phyloP scores from a whole-genome alignment of 208 protist genomes.

The Crithidia sp. region DNA sequence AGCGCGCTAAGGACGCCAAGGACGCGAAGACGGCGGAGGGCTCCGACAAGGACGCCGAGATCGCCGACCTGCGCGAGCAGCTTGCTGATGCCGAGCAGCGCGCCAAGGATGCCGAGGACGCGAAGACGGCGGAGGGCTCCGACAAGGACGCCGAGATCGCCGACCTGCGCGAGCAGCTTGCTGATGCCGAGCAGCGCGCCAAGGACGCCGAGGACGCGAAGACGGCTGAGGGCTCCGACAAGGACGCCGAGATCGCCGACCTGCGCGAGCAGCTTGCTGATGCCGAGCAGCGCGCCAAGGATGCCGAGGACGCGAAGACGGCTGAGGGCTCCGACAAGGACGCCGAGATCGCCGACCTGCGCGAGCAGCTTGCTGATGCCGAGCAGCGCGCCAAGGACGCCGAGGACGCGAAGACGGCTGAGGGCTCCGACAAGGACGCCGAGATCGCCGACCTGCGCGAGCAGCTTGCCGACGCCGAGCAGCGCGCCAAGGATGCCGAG shows the following conservation, averaged over 20 bases:
- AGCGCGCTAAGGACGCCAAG: background rate
- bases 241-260: slow-evolving; percentile 11
- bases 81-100: slow-evolving; percentile 8
- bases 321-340: background rate
- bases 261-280: slow-evolving; percentile 27
- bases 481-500: too few species aligned
- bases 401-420: background rate
- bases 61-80: slow-evolving; percentile 11
- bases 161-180: slow-evolving; percentile 11
- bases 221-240: background rate
- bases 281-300: slow-evolving; percentile 11
- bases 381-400: too few species aligned
- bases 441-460: slow-evolving; percentile 19
- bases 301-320: slow-evolving; percentile 10
- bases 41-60: slow-evolving; percentile 7
- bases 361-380: background rate
- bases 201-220: slow-evolving; percentile 19
- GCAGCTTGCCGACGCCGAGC: slow-evolving; percentile 24
- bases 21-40: background rate
- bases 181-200: background rate
- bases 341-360: slow-evolving; percentile 21
- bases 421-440: slow-evolving; percentile 4
- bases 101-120: slow-evolving; percentile 16
- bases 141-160: slow-evolving; percentile 6
- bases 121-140: background rate